phyloP scores from a whole-genome alignment of 495 filamentous ascomycete species.

The Terfezia claveryi region DNA sequence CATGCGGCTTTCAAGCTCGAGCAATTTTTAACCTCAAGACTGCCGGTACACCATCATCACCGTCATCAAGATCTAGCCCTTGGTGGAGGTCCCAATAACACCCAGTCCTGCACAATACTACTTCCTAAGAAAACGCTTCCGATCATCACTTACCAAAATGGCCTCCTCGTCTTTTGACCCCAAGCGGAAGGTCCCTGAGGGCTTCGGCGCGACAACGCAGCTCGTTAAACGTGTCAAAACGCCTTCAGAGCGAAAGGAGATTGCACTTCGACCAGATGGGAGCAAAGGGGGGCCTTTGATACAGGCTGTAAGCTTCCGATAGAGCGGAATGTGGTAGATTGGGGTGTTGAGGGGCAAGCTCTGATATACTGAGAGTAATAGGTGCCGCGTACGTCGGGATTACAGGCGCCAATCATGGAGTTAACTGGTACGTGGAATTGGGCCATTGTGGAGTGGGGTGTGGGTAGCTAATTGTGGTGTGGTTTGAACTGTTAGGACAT shows the following conservation, averaged over 20 bases:
- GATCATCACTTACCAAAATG: no score
- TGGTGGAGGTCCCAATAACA: no score
- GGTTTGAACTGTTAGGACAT: slow-evolving; percentile 25
- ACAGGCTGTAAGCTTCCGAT: slow-evolving; percentile 23
- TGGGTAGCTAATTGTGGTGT: background rate
- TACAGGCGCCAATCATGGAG: slow-evolving; percentile 90
- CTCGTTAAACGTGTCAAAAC: slow-evolving; percentile 56
- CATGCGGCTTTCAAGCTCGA: no score
- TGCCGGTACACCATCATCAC: no score
- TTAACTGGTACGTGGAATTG: slow-evolving; percentile 30
- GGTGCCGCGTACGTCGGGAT: slow-evolving; percentile 61
- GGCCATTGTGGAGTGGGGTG: background rate
- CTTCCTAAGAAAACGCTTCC: no score
- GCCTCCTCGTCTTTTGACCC: slow-evolving; percentile 33
- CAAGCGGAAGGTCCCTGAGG: slow-evolving; percentile 66
- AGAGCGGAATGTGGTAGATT: background rate
- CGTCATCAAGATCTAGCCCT: no score
- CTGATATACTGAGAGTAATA: slow-evolving; percentile 22
- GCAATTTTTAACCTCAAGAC: no score
- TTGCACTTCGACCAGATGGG: slow-evolving; percentile 26
- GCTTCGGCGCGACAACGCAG: slow-evolving; percentile 51
- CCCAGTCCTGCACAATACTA: no score
- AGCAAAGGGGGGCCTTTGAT: slow-evolving; percentile 48
- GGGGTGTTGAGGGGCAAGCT: slow-evolving; percentile 15
- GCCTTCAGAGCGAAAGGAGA: slow-evolving; percentile 37